phyloP scores from a whole-genome alignment of 495 filamentous ascomycete species.

The Penicillium turbatum region DNA sequence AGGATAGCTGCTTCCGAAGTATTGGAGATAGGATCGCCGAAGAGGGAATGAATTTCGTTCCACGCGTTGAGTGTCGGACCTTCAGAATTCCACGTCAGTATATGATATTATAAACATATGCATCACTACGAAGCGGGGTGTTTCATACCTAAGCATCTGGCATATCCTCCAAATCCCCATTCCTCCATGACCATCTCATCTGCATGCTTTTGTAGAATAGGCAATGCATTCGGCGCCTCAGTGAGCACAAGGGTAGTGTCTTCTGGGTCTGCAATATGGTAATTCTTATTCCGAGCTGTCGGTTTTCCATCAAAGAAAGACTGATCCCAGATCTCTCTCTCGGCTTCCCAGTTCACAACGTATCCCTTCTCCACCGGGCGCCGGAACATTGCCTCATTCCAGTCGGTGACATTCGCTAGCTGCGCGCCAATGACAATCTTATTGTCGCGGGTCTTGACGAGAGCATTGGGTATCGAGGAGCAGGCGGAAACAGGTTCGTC shows the following conservation, averaged over 20 bases:
- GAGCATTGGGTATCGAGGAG: constrained; percentile 75
- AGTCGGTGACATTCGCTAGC: constrained; percentile 73
- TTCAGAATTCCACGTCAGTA: constrained; percentile 24
- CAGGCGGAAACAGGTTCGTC: constrained; percentile 50
- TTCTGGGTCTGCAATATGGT: constrained; percentile 49
- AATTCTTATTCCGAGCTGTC: constrained; percentile 45
- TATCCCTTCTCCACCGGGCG: constrained; percentile 94
- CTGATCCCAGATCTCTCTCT: constrained; percentile 94
- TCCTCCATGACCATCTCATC: constrained; percentile 98
- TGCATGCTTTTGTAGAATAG: constrained; percentile 75
- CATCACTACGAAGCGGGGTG: not conserved
- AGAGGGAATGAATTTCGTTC: constrained; percentile 66
- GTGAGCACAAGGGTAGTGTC: constrained; percentile 79
- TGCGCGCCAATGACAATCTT: constrained; percentile 76
- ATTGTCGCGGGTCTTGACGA: constrained; percentile 77
- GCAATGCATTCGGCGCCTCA: constrained; percentile 86
- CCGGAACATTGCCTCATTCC: constrained; percentile 82
- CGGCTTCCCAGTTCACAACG: constrained; percentile 92
- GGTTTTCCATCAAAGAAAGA: constrained; percentile 73
- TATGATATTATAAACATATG: not conserved
- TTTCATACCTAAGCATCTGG: constrained; percentile 56
- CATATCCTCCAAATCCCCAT: constrained; percentile 88
- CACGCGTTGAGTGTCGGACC: constrained; percentile 77
- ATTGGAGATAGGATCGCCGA: constrained; percentile 42
- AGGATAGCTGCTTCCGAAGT: constrained; percentile 28